These are phyloP conservation scores for Lomentospora prolificans DNA, from an alignment of 2,329 filamentous ascomycete species.

Conservation along the genomic window DNA sequence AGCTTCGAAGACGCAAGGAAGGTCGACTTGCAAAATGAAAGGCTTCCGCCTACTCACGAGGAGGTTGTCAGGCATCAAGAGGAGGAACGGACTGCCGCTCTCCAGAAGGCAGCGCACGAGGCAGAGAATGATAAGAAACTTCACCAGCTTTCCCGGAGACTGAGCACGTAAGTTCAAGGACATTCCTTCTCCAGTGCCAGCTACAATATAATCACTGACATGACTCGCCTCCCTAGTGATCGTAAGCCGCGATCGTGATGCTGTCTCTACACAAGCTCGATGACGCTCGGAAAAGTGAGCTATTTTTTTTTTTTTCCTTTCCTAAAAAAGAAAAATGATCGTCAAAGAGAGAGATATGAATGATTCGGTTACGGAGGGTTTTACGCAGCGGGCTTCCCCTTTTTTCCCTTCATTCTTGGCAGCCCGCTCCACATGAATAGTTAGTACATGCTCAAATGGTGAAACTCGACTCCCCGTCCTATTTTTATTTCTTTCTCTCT, in stretches of 20 bases:
- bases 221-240: not conserved
- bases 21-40: constrained; percentile 94
- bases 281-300: no score
- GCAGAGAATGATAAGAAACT: constrained; percentile 87
- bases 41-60: constrained; percentile 82
- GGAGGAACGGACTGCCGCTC: constrained; percentile 68
- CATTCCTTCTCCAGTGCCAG: not conserved
- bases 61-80: constrained; percentile 79
- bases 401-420: no score
- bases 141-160: constrained; percentile 75
- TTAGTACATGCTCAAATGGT: no score
- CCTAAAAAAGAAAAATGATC: no score
- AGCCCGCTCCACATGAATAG: no score
- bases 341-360: no score
- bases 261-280: no score
- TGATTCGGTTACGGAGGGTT: no score
- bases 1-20: constrained; percentile 95
- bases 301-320: no score
- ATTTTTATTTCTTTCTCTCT: not conserved
- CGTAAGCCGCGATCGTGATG: constrained; percentile 5
- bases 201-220: not conserved
- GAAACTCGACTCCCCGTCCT: no score
- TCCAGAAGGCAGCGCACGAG: constrained; percentile 77
- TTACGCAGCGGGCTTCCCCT: no score
- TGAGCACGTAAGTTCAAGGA: constrained; percentile 88